Evolutionary conservation across 1,284 basidiomycete genomes (phyloP).

Genomic region (Ustilago esculenta): DNA sequence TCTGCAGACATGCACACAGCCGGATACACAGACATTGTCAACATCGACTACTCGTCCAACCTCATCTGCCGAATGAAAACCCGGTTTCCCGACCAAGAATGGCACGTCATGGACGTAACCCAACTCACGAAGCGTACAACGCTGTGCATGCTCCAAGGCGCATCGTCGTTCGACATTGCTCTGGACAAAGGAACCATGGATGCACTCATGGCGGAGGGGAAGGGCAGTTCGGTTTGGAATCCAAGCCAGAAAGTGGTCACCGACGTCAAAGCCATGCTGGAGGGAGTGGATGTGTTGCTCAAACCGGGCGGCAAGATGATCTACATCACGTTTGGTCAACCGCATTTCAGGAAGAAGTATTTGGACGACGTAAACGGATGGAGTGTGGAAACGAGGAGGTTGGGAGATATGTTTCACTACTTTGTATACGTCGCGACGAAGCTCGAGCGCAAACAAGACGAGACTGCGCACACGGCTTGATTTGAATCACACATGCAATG

Average conservation of each 20-base stretch:
- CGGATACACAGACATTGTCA: conserved; percentile 54
- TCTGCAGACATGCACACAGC: conserved; percentile 50
- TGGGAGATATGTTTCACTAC: conserved; percentile 63
- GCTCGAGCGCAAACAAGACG: too few species aligned
- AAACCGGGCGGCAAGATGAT: conserved; percentile 53
- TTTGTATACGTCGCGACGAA: conserved; percentile 59
- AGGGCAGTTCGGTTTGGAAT: conserved; percentile 51
- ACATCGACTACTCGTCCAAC: conserved; percentile 55
- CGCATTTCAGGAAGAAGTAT: conserved; percentile 55
- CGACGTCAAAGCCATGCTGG: conserved; percentile 48
- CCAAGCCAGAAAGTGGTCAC: conserved; percentile 44
- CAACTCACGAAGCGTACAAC: conserved; percentile 35
- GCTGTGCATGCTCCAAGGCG: conserved; percentile 41
- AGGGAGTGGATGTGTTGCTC: conserved; percentile 54
- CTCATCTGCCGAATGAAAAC: conserved; percentile 51
- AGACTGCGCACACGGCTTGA: too few species aligned
- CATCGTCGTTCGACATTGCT: conserved; percentile 50
- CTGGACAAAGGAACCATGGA: conserved; percentile 66
- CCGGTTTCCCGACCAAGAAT: conserved; percentile 44
- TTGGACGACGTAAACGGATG: conserved; percentile 47
- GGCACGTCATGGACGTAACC: conserved; percentile 60
- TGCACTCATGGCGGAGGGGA: conserved; percentile 62
- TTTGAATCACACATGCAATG: too few species aligned
- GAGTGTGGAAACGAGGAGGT: conserved; percentile 45
- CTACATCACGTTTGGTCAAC: conserved; percentile 65